Conservation (phyloP, 805 yeast genomes). For the Candida awuae region DNA sequence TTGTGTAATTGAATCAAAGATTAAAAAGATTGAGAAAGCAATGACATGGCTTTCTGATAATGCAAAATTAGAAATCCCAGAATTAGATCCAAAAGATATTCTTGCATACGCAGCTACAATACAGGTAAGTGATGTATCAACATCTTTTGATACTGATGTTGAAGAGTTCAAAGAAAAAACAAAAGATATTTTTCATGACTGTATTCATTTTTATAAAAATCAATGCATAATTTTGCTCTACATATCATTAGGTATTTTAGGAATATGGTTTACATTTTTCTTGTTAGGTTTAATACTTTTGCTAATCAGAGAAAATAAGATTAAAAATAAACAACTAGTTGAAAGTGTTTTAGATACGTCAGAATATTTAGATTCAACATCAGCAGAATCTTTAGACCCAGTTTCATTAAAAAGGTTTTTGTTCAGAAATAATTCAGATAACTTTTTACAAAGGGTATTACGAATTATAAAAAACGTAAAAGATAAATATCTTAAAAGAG, state of each 20-base stretch:
- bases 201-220: slow-evolving; percentile 29
- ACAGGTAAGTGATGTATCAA: slow-evolving; percentile 7
- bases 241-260: slow-evolving; percentile 37
- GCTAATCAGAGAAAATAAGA: slow-evolving; percentile 8
- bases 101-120: slow-evolving; percentile 8
- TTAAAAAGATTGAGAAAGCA: slow-evolving; percentile 59
- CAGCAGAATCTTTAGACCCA: slow-evolving; percentile 15
- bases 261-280: slow-evolving; percentile 42
- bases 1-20: slow-evolving; percentile 72
- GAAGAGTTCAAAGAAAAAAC: slow-evolving; percentile 22
- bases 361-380: not conserved
- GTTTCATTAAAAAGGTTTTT: slow-evolving; percentile 2
- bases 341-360: not conserved
- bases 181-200: slow-evolving; percentile 17
- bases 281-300: slow-evolving; percentile 15
- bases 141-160: slow-evolving; percentile 7
- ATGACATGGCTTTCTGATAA: slow-evolving; percentile 70
- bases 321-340: not conserved
- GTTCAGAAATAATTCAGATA: not conserved
- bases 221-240: slow-evolving; percentile 38
- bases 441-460: not conserved
- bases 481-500: slow-evolving; percentile 6
- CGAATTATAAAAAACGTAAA: slow-evolving; percentile 6
- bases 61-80: slow-evolving; percentile 52
- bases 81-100: slow-evolving; percentile 24